A percentile compares a stretch with the other conserved stretches of the same genome.
Evolutionary conservation across 2,329 filamentous ascomycete species (phyloP).

Genomic region (Hymenoscyphus scutula): DNA sequence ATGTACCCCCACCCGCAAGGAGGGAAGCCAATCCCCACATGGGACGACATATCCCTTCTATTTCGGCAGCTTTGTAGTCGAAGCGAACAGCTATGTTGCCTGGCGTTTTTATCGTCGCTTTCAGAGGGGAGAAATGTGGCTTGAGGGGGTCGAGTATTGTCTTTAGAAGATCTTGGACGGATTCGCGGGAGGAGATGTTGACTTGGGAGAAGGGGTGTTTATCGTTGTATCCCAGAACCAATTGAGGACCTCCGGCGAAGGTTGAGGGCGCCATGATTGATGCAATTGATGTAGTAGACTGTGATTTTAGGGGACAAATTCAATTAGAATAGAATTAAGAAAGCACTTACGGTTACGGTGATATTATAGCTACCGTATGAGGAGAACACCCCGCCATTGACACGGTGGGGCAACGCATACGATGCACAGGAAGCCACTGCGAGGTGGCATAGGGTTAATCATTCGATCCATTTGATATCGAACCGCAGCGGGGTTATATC

Average conservation of each 20-base stretch:
- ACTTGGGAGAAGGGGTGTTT: constrained; percentile 56
- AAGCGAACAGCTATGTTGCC: constrained; percentile 73
- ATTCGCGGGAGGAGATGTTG: constrained; percentile 48
- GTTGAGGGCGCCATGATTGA: constrained; percentile 7
- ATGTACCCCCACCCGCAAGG: constrained; percentile 65
- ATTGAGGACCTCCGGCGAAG: constrained; percentile 16
- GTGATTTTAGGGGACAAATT: not conserved
- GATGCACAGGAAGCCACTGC: not conserved
- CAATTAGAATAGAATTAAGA: constrained; percentile 5
- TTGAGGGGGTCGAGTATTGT: constrained; percentile 68
- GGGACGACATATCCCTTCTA: constrained; percentile 59
- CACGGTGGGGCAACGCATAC: not conserved
- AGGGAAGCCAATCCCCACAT: constrained; percentile 73
- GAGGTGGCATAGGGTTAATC: not conserved
- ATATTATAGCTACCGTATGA: constrained; percentile 4
- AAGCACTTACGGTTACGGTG: not conserved
- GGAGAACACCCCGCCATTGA: not conserved
- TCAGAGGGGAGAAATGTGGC: constrained; percentile 66
- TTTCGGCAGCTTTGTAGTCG: constrained; percentile 72
- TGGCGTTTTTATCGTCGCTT: constrained; percentile 63
- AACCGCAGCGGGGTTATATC: not conserved
- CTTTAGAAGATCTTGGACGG: constrained; percentile 59
- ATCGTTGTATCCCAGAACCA: constrained; percentile 48
- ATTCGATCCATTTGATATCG: not conserved
- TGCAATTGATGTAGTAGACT: not conserved